Conservation (phyloP, 306 rosid genomes). For the Ormosia semicastrata region DNA sequence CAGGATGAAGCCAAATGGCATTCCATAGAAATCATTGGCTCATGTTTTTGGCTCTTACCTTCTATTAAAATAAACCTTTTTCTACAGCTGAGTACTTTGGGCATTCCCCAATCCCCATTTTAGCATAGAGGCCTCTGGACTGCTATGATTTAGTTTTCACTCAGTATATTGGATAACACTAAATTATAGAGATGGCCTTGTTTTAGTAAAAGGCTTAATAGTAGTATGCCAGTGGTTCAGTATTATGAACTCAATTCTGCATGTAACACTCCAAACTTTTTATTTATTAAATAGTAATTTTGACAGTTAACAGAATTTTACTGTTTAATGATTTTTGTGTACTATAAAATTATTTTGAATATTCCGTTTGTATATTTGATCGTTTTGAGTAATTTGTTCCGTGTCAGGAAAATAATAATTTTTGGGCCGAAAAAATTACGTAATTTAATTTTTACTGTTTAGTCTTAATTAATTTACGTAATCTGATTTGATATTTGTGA, state of each 20-base stretch:
- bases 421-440: too few relatives aligned
- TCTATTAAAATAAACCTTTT: background rate
- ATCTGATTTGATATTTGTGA: too few relatives aligned
- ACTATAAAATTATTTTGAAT: too few relatives aligned
- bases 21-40: background rate
- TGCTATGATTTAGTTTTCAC: background rate
- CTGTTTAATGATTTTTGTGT: too few relatives aligned
- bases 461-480: too few relatives aligned
- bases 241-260: constrained; percentile 6
- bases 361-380: too few relatives aligned
- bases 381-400: too few relatives aligned
- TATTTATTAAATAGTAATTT: too few relatives aligned
- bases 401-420: too few relatives aligned
- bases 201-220: background rate
- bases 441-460: too few relatives aligned
- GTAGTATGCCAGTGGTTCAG: background rate
- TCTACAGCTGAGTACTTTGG: background rate
- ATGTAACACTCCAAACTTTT: too few relatives aligned
- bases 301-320: too few relatives aligned
- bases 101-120: background rate
- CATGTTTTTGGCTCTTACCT: background rate
- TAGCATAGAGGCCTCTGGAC: background rate
- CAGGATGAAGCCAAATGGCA: background rate
- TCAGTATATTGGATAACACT: background rate
- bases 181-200: background rate